phyloP scores from a whole-genome alignment of 768 basidiomycete genomes.

The Collybiopsis confluens region DNA sequence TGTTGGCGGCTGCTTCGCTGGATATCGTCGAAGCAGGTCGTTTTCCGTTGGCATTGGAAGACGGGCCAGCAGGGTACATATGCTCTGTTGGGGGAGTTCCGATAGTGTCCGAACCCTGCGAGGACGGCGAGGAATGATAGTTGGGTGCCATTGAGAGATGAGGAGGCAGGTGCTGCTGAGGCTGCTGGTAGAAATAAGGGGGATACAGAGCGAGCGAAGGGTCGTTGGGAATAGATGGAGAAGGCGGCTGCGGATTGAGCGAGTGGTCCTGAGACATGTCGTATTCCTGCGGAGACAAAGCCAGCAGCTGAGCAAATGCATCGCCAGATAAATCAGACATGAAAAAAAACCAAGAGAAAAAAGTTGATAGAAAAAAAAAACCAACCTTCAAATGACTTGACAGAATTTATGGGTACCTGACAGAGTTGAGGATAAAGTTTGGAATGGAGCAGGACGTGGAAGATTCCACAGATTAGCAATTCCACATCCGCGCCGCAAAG shows the following conservation, averaged over 20 bases:
- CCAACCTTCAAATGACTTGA: no score
- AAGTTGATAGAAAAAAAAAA: constrained; percentile 17
- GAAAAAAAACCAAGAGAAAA: constrained; percentile 30
- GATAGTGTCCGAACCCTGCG: constrained; percentile 72
- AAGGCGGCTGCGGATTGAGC: constrained; percentile 49
- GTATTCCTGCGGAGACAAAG: constrained; percentile 37
- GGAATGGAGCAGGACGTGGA: no score
- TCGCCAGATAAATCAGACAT: constrained; percentile 19
- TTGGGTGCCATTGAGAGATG: constrained; percentile 54
- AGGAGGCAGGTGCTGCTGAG: constrained; percentile 44
- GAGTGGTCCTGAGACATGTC: constrained; percentile 39
- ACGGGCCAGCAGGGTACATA: constrained; percentile 38
- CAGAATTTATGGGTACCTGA: no score
- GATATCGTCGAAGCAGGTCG: constrained; percentile 53
- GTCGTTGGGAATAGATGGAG: constrained; percentile 64
- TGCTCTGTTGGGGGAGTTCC: constrained; percentile 70
- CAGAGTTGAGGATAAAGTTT: no score
- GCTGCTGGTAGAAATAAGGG: constrained; percentile 53
- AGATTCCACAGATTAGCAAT: no score
- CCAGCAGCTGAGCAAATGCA: constrained; percentile 26
- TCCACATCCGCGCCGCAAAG: no score
- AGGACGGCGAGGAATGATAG: constrained; percentile 77
- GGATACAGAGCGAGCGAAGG: constrained; percentile 67
- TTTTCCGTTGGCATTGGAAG: constrained; percentile 58
- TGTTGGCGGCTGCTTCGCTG: constrained; percentile 39